Evolutionary conservation across 2,329 filamentous ascomycete genomes (phyloP).

Genomic region (Trichoderma citrinoviride): DNA sequence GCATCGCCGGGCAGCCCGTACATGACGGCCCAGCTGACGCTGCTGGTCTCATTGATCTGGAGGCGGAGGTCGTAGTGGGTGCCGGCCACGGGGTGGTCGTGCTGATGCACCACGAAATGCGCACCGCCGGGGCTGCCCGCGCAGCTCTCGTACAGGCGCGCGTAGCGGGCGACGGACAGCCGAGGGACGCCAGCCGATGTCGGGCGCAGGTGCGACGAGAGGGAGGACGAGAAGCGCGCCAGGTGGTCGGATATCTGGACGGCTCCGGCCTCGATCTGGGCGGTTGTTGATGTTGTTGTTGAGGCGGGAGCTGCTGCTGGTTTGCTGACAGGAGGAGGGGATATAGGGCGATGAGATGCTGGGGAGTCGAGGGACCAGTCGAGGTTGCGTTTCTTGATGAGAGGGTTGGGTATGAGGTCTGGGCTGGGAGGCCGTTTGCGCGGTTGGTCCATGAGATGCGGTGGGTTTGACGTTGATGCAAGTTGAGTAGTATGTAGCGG

Average conservation of each 20-base stretch:
- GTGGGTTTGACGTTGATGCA: background rate
- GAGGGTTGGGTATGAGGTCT: constrained; percentile 44
- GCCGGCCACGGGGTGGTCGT: constrained; percentile 68
- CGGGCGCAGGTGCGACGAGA: constrained; percentile 32
- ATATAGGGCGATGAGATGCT: background rate
- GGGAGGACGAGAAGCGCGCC: constrained; percentile 37
- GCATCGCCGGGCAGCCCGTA: constrained; percentile 60
- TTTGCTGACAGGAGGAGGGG: constrained; percentile 17
- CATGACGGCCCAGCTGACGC: constrained; percentile 63
- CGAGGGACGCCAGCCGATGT: constrained; percentile 28
- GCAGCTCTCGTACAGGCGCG: constrained; percentile 38
- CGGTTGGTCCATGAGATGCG: background rate
- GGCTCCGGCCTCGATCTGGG: constrained; percentile 42
- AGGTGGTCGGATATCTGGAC: constrained; percentile 41
- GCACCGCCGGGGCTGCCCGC: constrained; percentile 36
- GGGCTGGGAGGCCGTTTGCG: constrained; percentile 35
- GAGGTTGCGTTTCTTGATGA: constrained; percentile 48
- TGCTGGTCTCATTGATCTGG: constrained; percentile 66
- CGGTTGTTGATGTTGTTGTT: constrained; percentile 26
- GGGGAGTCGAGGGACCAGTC: constrained; percentile 39
- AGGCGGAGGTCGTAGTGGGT: constrained; percentile 67
- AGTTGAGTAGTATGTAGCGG: too few relatives aligned
- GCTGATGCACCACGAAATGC: constrained; percentile 70
- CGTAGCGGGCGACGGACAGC: constrained; percentile 38
- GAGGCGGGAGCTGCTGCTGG: constrained; percentile 18